Evolutionary conservation across 2,329 filamentous ascomycete genomes (phyloP), one percentile per base, ranked within the genome.

Genomic region (Raffaelea arxii): DNA sequence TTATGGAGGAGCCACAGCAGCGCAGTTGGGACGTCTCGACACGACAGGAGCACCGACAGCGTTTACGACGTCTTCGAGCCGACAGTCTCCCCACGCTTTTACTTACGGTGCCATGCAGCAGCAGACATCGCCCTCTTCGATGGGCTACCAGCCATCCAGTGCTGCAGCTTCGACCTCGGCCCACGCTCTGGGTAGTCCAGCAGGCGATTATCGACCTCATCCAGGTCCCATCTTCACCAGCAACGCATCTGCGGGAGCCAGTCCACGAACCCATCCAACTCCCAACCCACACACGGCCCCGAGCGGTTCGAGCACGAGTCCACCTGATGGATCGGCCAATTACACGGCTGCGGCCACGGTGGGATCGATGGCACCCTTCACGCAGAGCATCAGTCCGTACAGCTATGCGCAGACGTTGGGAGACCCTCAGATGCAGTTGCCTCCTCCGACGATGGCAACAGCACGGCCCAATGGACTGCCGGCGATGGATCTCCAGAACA

Each of bases 241-340:
- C 47, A 47, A 32, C 6, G 35, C 45, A 9, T 48, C 51, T 18
- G 43, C 48, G 3, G 49, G 43, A 19, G 47, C 49, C 4, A 53
- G 51, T 30, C 51, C 51, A 4, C 51, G 51, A 2, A 50, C 49
- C 4, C 49, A 51, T n/a, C 32, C 49, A 30, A 51, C 51, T 12
- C 47, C 51, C 6, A 53, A 49, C 22, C 45, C 51, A 2, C 43
- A 51, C 47, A 48, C 45, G 12, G 47, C 49, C 3, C 44, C 47
- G 11, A 47, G 44, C 36, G 51, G 49, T 23, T 23, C 49, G 14
- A 46, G 50, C 36, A 49, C 48, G 6, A 53, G 51, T 18, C 46
- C 51, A 1, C 40, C 48, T 4, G 51, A 53, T 3, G 49, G 40
- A 2, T 32, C 48, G 18, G 41, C 46, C 18, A 51, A 49, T 44